Evolutionary conservation across 2,329 filamentous ascomycete species (phyloP).

Genomic region (Purpureocillium takamizusanense): DNA sequence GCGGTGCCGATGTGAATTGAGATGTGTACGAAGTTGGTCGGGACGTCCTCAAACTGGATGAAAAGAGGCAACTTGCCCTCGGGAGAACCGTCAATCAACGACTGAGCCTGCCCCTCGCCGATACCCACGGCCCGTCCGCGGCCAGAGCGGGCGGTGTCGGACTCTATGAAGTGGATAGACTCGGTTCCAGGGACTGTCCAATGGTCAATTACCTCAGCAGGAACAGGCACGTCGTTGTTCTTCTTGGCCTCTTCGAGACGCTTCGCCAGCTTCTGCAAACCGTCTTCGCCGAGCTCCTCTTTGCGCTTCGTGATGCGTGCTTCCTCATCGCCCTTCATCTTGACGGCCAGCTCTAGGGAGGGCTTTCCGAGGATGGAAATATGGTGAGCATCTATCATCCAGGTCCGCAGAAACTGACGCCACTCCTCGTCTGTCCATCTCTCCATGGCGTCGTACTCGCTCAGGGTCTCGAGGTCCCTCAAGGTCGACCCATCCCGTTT

Average conservation of each 20-base stretch:
- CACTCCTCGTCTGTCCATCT: constrained; percentile 78
- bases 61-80: constrained; percentile 63
- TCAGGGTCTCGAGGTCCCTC: constrained; percentile 44
- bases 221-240: constrained; percentile 83
- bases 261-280: constrained; percentile 64
- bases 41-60: constrained; percentile 93
- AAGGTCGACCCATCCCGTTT: constrained; percentile 73
- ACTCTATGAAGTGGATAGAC: constrained; percentile 91
- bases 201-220: constrained; percentile 66
- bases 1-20: constrained; percentile 73
- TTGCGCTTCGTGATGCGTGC: constrained; percentile 71
- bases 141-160: constrained; percentile 74
- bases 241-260: constrained; percentile 76
- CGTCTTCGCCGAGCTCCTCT: constrained; percentile 70
- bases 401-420: constrained; percentile 72
- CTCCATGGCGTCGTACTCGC: constrained; percentile 60
- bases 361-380: constrained; percentile 84
- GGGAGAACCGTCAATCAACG: constrained; percentile 61
- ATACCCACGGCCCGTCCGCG: constrained; percentile 63
- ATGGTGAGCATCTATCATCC: constrained; percentile 78
- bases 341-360: constrained; percentile 68
- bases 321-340: constrained; percentile 74
- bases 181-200: constrained; percentile 79
- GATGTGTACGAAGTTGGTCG: constrained; percentile 85
- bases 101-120: constrained; percentile 61